A percentile compares a stretch with the other conserved stretches of the same genome.
phyloP scores from a whole-genome alignment of 441 rosid species.

The Breynia disticha region DNA sequence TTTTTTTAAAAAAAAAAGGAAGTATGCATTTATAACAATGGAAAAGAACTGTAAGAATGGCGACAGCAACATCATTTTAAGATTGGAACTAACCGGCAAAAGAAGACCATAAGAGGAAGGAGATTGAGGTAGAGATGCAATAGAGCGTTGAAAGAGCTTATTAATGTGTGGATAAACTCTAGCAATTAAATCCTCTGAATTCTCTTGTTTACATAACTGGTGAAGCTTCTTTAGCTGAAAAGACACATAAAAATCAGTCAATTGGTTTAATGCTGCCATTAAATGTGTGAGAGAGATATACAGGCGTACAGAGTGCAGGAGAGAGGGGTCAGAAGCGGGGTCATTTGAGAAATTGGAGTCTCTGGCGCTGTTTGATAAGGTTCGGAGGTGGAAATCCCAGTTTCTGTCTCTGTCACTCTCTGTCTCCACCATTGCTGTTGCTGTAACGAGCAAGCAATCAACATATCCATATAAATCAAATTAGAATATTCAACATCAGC shows the following conservation, averaged over 20 bases:
- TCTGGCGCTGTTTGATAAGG: conserved; percentile 54
- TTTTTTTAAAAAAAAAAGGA: conserved; percentile 5
- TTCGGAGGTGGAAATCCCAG: conserved; percentile 76
- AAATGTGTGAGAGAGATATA: background rate
- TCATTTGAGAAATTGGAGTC: conserved; percentile 62
- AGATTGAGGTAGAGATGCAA: conserved; percentile 63
- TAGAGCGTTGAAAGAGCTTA: conserved; percentile 82
- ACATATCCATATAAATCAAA: too few species aligned
- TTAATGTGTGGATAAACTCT: conserved; percentile 73
- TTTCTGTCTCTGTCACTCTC: conserved; percentile 22
- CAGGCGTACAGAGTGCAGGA: conserved; percentile 55
- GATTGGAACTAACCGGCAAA: conserved; percentile 41
- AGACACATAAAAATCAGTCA: background rate
- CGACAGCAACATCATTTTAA: background rate
- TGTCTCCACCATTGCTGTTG: too few species aligned
- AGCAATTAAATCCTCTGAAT: conserved; percentile 74
- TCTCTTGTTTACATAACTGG: conserved; percentile 52
- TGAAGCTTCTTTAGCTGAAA: conserved; percentile 58
- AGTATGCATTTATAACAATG: background rate
- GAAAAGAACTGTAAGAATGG: background rate
- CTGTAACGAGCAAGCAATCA: too few species aligned
- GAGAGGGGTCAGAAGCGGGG: conserved; percentile 79
- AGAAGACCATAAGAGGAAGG: conserved; percentile 62
- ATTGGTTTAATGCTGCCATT: background rate
- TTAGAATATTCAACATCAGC: too few species aligned